These are phyloP conservation scores for Lentinula sp. DNA, from an alignment of 768 basidiomycete genomes.

Conservation along the genomic window DNA sequence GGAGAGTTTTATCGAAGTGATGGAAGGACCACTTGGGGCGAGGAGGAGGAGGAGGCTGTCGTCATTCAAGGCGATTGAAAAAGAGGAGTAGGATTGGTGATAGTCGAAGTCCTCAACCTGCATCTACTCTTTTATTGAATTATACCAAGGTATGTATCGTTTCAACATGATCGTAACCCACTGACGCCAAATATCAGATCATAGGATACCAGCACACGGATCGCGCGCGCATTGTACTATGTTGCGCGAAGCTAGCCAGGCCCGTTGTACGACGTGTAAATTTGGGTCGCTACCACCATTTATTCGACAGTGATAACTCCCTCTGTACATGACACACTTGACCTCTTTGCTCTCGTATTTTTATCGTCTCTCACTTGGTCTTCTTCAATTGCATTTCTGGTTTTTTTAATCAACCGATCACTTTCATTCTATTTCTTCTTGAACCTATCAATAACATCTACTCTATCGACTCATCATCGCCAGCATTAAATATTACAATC, in stretches of 20 bases:
- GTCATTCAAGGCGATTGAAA: neutral
- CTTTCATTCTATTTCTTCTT: neutral
- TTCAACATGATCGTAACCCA: neutral
- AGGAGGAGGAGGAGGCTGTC: neutral
- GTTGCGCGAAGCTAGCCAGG: neutral
- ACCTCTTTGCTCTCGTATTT: neutral
- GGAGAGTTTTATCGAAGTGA: conserved; percentile 2
- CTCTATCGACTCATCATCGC: neutral
- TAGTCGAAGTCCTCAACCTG: neutral
- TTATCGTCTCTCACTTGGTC: neutral
- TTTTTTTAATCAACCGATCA: neutral
- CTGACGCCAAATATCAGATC: neutral
- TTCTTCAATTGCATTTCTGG: neutral
- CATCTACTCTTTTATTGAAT: neutral
- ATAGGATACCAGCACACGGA: neutral
- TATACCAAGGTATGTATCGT: neutral
- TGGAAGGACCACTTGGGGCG: neutral
- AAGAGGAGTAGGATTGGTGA: neutral
- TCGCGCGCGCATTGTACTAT: neutral
- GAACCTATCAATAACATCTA: neutral
- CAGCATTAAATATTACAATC: neutral
- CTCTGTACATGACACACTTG: neutral
- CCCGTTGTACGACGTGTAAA: neutral
- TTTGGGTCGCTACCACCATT: neutral
- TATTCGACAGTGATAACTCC: neutral